Evolutionary conservation across 2,329 filamentous ascomycete species (phyloP).

Genomic region (Aspergillus fumigatiaffinis): DNA sequence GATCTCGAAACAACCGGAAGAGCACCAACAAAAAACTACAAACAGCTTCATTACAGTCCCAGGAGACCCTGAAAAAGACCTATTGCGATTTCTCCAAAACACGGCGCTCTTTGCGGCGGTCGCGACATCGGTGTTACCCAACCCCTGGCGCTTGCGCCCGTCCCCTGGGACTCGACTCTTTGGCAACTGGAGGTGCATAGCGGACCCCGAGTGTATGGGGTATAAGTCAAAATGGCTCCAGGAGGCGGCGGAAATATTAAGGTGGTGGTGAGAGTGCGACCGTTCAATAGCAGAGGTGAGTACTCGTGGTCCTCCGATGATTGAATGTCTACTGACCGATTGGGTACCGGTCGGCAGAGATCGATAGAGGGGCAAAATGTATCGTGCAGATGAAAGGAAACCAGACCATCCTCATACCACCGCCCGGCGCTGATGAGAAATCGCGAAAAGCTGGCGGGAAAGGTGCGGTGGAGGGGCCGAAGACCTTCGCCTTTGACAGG

Average conservation of each 20-base stretch:
- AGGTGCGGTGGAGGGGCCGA: constrained; percentile 63
- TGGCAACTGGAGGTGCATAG: constrained; percentile 13
- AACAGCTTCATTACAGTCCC: neutral
- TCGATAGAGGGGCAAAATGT: constrained; percentile 87
- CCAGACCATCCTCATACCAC: constrained; percentile 81
- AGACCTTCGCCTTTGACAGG: constrained; percentile 91
- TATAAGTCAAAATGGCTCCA: constrained; percentile 55
- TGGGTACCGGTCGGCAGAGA: constrained; percentile 55
- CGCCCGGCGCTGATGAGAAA: constrained; percentile 57
- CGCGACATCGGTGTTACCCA: constrained; percentile 25
- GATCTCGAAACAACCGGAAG: constrained; percentile 13
- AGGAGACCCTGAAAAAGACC: neutral
- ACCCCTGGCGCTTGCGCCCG: constrained; percentile 9
- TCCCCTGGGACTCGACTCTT: constrained; percentile 9
- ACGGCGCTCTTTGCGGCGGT: constrained; percentile 32
- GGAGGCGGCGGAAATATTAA: constrained; percentile 94
- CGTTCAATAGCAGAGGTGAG: constrained; percentile 91
- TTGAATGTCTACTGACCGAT: constrained; percentile 6
- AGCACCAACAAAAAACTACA: constrained; percentile 7
- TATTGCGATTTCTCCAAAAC: constrained; percentile 14
- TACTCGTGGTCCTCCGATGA: neutral
- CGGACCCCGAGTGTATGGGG: constrained; percentile 32
- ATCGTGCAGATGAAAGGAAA: constrained; percentile 94
- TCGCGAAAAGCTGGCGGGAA: constrained; percentile 55
- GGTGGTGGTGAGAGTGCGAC: constrained; percentile 94